Evolutionary conservation across 1,284 basidiomycete species (phyloP).

Genomic region (Rhizoctonia solani): DNA sequence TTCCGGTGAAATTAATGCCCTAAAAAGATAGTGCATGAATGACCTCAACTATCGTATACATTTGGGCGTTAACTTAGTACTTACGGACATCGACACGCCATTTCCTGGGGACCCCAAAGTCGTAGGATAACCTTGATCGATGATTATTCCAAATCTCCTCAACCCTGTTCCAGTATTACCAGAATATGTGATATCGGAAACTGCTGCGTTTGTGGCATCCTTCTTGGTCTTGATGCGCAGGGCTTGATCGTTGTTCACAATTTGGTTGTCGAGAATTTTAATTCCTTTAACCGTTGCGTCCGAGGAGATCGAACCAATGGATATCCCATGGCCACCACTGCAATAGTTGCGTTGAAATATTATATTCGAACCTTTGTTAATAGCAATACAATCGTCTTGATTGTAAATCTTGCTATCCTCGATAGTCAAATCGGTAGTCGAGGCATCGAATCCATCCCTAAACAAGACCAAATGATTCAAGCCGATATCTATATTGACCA

Average conservation of each 20-base stretch:
- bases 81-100: conserved; percentile 16
- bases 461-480: not conserved
- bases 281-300: conserved; percentile 40
- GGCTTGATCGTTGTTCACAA: too few species aligned
- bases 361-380: too few species aligned
- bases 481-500: not conserved
- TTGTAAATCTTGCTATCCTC: conserved; percentile 40
- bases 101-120: conserved; percentile 13
- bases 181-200: conserved; percentile 3
- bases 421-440: conserved; percentile 33
- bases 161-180: conserved; percentile 7
- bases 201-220: conserved; percentile 1
- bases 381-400: conserved; percentile 41
- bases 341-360: conserved; percentile 40
- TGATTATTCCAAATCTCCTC: conserved; percentile 7
- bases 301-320: conserved; percentile 39
- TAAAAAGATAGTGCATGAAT: too few species aligned
- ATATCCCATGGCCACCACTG: conserved; percentile 41
- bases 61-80: not conserved
- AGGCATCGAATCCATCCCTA: conserved; percentile 35
- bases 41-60: not conserved
- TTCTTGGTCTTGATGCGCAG: conserved; percentile 43
- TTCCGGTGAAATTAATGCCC: conserved; percentile 31
- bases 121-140: conserved; percentile 16
- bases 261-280: conserved; percentile 38